phyloP scores from a whole-genome alignment of 192 early-diverging fungal genomes.

The Gorgonomyces haynaldii region DNA sequence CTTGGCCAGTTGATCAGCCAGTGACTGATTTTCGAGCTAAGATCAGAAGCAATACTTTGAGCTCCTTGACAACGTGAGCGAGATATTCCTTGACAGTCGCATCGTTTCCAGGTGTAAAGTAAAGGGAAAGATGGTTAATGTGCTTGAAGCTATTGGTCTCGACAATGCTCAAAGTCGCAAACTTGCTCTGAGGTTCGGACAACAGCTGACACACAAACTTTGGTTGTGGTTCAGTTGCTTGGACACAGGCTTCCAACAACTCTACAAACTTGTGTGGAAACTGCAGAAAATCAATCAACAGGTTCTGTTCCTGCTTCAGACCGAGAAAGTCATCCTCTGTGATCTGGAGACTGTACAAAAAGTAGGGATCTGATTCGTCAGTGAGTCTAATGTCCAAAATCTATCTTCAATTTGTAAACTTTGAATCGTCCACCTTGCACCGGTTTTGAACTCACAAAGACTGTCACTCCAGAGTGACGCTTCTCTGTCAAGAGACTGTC shows the following conservation, averaged over 20 bases:
- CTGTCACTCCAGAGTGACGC: too few species aligned
- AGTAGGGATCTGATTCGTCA: conserved; percentile 34
- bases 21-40: conserved; percentile 4
- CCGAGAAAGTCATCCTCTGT: conserved; percentile 41
- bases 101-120: conserved; percentile 36
- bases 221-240: conserved; percentile 10
- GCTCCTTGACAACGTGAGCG: conserved; percentile 29
- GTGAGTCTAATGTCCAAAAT: conserved; percentile 31
- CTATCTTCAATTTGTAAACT: background rate
- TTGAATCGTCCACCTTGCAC: too few species aligned
- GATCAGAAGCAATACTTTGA: conserved; percentile 21
- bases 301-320: conserved; percentile 31
- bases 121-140: conserved; percentile 36
- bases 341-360: conserved; percentile 31
- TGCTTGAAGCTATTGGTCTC: conserved; percentile 47
- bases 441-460: too few species aligned
- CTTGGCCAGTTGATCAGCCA: conserved; percentile 11
- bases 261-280: conserved; percentile 41
- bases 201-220: conserved; percentile 35
- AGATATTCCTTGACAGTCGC: conserved; percentile 35
- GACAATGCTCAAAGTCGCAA: conserved; percentile 26
- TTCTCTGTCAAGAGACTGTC: too few species aligned
- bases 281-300: conserved; percentile 41
- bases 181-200: background rate
- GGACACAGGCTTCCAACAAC: conserved; percentile 27